Percentiles rank a stretch among this genome's conserved stretches.
These are phyloP conservation scores for carrot (Daucus carota) DNA, from an alignment of 129 eudicot species.

Conservation along the genomic window DNA sequence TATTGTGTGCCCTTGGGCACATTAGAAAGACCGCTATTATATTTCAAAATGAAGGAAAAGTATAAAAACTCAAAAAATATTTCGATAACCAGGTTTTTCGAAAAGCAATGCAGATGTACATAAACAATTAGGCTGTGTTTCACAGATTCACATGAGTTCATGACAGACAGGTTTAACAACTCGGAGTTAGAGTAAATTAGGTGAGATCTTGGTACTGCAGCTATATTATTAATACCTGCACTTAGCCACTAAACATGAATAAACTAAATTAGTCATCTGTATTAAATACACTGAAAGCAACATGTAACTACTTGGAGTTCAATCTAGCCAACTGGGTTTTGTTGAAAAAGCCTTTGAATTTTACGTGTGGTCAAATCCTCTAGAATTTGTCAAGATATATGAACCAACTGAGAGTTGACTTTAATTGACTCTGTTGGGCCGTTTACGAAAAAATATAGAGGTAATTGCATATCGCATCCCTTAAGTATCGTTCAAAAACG, in stretches of 20 bases:
- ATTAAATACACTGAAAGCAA: not conserved
- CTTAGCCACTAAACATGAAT: not conserved
- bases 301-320: not conserved
- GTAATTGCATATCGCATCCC: too few relatives aligned
- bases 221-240: not conserved
- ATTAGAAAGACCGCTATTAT: too few relatives aligned
- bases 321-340: not conserved
- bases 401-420: not conserved
- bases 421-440: not conserved
- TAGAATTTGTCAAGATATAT: not conserved
- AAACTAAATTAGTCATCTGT: not conserved
- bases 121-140: not conserved
- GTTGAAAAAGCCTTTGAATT: not conserved
- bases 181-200: not conserved
- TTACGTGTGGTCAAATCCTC: not conserved
- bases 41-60: too few relatives aligned
- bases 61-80: too few relatives aligned
- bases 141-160: not conserved
- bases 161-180: not conserved
- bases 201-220: not conserved
- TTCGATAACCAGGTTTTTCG: not conserved
- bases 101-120: not conserved
- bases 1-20: too few relatives aligned
- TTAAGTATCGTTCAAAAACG: too few relatives aligned
- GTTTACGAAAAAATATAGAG: not conserved